These are phyloP conservation scores for Trametes coccinea DNA, from an alignment of 768 basidiomycete genomes.

Conservation along the genomic window DNA sequence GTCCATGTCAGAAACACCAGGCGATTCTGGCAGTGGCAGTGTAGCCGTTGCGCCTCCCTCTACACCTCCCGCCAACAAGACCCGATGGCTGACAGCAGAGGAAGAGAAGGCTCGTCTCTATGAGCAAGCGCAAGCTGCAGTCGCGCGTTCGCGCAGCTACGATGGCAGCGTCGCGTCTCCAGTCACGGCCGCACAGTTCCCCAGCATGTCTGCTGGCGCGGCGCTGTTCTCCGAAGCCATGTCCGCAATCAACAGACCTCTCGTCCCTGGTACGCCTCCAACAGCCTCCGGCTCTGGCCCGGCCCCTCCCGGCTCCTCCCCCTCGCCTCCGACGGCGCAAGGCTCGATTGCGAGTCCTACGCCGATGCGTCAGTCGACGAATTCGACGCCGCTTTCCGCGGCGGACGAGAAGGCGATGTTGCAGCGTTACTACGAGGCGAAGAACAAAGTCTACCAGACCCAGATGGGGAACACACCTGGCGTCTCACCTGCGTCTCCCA, in stretches of 20 bases:
- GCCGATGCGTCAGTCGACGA: constrained; percentile 11
- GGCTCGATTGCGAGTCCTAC: neutral
- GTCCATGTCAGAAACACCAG: neutral
- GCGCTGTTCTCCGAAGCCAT: constrained; percentile 49
- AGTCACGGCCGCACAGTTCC: neutral
- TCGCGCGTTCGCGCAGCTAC: constrained; percentile 53
- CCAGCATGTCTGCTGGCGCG: constrained; percentile 41
- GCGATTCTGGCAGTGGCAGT: neutral
- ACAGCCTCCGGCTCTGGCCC: neutral
- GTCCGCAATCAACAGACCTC: constrained; percentile 36
- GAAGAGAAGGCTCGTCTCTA: constrained; percentile 76
- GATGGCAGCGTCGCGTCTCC: constrained; percentile 29
- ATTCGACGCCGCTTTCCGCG: constrained; percentile 43
- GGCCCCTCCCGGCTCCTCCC: neutral
- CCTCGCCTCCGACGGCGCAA: constrained; percentile 27
- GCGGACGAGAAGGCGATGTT: constrained; percentile 77
- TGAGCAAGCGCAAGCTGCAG: constrained; percentile 67
- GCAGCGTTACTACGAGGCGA: constrained; percentile 68
- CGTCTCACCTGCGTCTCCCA: neutral
- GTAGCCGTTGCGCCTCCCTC: neutral
- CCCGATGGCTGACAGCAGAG: constrained; percentile 67
- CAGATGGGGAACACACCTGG: constrained; percentile 36
- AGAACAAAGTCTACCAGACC: constrained; percentile 63
- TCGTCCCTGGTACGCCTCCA: constrained; percentile 9
- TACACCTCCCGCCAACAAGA: constrained; percentile 18